A percentile compares a stretch with the other conserved stretches of the same genome.
Conservation (phyloP, 495 filamentous ascomycete genomes). For the Barbatosphaeria neglecta region DNA sequence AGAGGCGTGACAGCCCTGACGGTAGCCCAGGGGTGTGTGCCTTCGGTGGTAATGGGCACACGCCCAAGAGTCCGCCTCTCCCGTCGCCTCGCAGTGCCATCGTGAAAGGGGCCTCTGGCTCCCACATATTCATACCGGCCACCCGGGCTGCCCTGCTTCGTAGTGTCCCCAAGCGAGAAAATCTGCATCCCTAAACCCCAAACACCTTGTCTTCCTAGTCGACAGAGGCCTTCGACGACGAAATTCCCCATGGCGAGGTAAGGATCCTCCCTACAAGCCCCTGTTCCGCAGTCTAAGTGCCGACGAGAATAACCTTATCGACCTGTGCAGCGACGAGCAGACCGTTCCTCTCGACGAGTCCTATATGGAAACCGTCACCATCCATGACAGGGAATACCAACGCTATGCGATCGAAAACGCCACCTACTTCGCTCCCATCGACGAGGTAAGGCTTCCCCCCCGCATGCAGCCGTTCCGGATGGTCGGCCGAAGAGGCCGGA, state of each 20-base stretch:
- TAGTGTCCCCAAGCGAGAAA: not conserved
- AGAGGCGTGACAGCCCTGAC: constrained; percentile 11
- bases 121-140: not conserved
- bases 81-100: not conserved
- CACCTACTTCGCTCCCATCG: constrained; percentile 70
- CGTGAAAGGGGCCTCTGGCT: not conserved
- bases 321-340: constrained; percentile 18
- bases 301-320: constrained; percentile 8
- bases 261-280: not conserved
- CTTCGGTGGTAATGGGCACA: not conserved
- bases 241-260: not conserved
- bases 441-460: constrained; percentile 50
- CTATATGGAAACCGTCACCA: constrained; percentile 50
- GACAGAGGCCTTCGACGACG: not conserved
- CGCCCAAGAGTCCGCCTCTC: not conserved
- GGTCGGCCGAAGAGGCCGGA: not conserved
- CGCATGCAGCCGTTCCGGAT: not conserved
- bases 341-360: constrained; percentile 42
- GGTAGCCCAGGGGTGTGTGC: not conserved
- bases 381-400: constrained; percentile 62
- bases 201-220: not conserved
- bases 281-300: not conserved
- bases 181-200: not conserved
- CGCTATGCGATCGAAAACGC: constrained; percentile 59
- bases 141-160: not conserved